Evolutionary conservation across 192 early-diverging fungal genomes (phyloP), one percentile per base, ranked within the genome.

Genomic region (Linnemannia hyalina): DNA sequence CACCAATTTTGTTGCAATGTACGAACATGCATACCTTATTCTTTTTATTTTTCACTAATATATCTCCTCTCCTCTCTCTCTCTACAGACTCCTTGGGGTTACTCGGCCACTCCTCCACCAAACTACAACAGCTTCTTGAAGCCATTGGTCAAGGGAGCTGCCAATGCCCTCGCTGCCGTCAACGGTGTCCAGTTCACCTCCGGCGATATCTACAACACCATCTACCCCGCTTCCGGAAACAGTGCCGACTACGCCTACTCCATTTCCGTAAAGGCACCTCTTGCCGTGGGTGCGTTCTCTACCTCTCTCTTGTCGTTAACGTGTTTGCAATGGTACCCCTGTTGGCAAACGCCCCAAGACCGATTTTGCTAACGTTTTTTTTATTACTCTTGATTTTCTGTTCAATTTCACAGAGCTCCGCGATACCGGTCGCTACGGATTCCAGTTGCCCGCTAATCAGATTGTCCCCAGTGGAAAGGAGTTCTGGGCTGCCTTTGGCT

Each of bases 151-250:
- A 22, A 73, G 23, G 68, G 68, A 35, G 82, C 82, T 29, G 80
- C 75, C 23, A 11, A 52, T 0, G 82, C 82, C 38, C 60, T 88
- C n/a, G 29, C 70, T 35, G 44, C 20, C 3, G 86, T 88, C 46
- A 73, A 77, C 68, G 90, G 89, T 22, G 84, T 87, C 70, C 63
- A 75, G 47, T 93, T 91, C 77, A 78, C 70, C 7, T 80, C 83
- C 38, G 87, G 89, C 16, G 80, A 85, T 9, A 88, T 89, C 68
- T 88, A 91, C 77, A 88, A 90, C 73, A 83, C 77, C 52, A 80
- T 93, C 38, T 92, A 92, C 80, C 78, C 81, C 29, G 90, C 93
- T 3, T 88, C 90, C 6, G 93, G 93, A 23, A 89, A 81, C 75
- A 87, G 89, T 13, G 75, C 77, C 46, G 93, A 93, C 73, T 93